Percentiles rank a stretch among this genome's conserved stretches.
These are phyloP conservation scores for Lachancea fermentati DNA, from an alignment of 805 yeast species.

Conservation along the genomic window DNA sequence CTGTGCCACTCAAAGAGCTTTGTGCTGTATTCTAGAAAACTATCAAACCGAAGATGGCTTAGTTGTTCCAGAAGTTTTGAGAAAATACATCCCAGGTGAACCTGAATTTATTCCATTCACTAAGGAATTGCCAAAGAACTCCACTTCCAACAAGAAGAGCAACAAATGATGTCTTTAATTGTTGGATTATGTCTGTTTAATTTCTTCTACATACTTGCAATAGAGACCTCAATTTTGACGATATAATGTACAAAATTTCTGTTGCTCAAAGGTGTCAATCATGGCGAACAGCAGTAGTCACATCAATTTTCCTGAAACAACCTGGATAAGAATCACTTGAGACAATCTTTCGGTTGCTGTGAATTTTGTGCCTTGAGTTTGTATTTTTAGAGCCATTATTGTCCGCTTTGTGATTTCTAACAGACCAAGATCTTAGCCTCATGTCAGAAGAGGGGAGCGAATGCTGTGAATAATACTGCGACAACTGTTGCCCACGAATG, in stretches of 20 bases:
- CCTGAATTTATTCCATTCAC: slow-evolving; percentile 92
- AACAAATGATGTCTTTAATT: slow-evolving; percentile 14
- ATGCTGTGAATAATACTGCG: slow-evolving; percentile 34
- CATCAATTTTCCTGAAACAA: neutral
- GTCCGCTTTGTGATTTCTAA: too few relatives aligned
- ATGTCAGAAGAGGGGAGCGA: too few relatives aligned
- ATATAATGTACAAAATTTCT: too few relatives aligned
- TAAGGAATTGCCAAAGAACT: slow-evolving; percentile 90
- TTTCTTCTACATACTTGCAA: neutral
- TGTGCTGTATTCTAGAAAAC: slow-evolving; percentile 95
- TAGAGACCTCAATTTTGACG: neutral
- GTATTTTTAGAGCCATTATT: slow-evolving; percentile 19
- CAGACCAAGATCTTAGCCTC: too few relatives aligned
- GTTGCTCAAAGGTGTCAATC: too few relatives aligned
- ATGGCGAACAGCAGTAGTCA: too few relatives aligned
- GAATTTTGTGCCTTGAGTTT: slow-evolving; percentile 12
- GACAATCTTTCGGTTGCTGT: neutral
- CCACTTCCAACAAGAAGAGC: slow-evolving; percentile 69
- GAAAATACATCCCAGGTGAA: slow-evolving; percentile 96
- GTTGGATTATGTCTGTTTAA: neutral
- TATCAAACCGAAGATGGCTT: slow-evolving; percentile 97
- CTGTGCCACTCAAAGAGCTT: slow-evolving; percentile 96
- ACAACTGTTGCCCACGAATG: slow-evolving; percentile 36
- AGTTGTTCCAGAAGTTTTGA: slow-evolving; percentile 87
- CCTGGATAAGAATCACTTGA: slow-evolving; percentile 2